These are phyloP conservation scores for Penicillium sp. DNA, from an alignment of 2,329 filamentous ascomycete genomes.

Conservation along the genomic window DNA sequence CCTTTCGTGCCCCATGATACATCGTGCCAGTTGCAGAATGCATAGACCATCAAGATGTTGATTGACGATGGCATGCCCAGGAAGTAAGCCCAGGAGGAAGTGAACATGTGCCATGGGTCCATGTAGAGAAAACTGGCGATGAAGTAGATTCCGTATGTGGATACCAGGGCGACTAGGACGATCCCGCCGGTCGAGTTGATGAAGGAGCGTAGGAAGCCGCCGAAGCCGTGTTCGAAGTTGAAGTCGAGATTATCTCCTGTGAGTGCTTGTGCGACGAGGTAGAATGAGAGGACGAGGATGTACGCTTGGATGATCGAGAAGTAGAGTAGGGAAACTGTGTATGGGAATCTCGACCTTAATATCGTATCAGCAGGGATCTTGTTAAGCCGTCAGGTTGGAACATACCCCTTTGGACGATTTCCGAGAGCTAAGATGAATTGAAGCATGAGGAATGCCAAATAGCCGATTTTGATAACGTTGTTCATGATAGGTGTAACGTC, in stretches of 20 bases:
- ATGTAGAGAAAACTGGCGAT: conserved; percentile 92
- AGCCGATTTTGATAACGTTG: conserved; percentile 81
- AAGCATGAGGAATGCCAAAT: conserved; percentile 81
- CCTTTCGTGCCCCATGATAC: conserved; percentile 99
- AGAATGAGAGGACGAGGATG: conserved; percentile 46
- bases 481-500: conserved; percentile 83
- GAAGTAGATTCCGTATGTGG: conserved; percentile 94
- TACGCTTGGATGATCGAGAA: conserved; percentile 75
- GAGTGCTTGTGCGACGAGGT: conserved; percentile 79
- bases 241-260: conserved; percentile 66
- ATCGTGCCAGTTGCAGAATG: conserved; percentile 99
- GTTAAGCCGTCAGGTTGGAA: neutral
- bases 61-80: conserved; percentile 91
- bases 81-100: conserved; percentile 87
- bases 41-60: conserved; percentile 98
- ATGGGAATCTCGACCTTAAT: conserved; percentile 71
- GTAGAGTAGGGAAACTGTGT: conserved; percentile 80
- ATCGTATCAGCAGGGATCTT: neutral
- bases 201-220: conserved; percentile 69
- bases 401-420: conserved; percentile 80
- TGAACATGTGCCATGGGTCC: conserved; percentile 99
- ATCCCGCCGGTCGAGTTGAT: conserved; percentile 75
- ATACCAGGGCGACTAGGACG: conserved; percentile 83
- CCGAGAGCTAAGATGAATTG: conserved; percentile 94
- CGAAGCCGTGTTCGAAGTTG: conserved; percentile 58